Evolutionary conservation across 2,329 filamentous ascomycete genomes (phyloP), one percentile per base, ranked within the genome.

Genomic region (Cladophialophora psammophila): DNA sequence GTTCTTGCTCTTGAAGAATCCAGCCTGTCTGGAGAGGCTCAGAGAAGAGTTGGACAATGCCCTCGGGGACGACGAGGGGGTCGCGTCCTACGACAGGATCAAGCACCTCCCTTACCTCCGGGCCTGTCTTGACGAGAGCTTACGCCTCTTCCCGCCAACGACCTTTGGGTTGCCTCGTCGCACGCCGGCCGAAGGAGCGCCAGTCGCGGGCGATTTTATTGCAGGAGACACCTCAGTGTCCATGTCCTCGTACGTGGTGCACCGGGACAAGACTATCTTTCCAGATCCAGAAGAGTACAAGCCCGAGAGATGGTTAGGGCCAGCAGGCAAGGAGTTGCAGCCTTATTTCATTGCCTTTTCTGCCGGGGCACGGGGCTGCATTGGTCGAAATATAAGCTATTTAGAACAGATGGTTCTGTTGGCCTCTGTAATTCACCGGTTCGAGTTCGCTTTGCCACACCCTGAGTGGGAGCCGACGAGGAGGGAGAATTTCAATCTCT

Each of bases 101-200:
- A 81, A 74, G 74, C 64, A 76, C 64, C 83, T 94, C 2, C 86
- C 87, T 0, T 94, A 93, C 75, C 85, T 94, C 5, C 90, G 93
- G 72, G 91, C 91, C 2, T 88, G 88, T 62, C 84, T 94, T 71
- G 91, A 93, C 74, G 91, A 95, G 76, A 86, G 88, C 5, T 91
- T 94, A 80, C 87, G 91, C 8, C 75, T 92, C 71, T 89, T 93
- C 60, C 91, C 92, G 0, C 90, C 91, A 0, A 7, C 63, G 48
- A 55, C 63, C 10, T 85, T 89, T 0, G 91, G 90, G 0, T 80
- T 93, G 1, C 87, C 89, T 0, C 86, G 92, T 64, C 81, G 93
- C 48, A 89, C 91, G 0, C 91, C 91, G 0, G 77, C 82, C 0
- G 63, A 61, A 38, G 89, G 93, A 68, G 77, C 75, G 0, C 93